Evolutionary conservation across 805 yeast genomes (phyloP).

Genomic region (Candida pseudoglaebosa): DNA sequence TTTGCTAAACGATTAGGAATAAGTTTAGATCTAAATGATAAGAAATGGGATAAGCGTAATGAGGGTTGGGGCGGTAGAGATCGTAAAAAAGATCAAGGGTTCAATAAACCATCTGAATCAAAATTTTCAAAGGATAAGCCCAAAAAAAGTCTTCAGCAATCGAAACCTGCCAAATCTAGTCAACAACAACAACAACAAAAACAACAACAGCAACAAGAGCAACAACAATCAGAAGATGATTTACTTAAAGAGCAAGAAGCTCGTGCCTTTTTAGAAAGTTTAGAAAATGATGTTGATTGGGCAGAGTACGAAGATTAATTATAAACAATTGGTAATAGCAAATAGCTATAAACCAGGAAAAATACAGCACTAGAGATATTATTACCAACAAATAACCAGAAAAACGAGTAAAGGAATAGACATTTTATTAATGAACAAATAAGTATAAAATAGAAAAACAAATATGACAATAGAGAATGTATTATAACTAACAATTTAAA

Average conservation of each 20-base stretch:
- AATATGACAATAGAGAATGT: no score
- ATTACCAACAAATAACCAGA: no score
- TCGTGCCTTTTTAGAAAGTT: constrained; percentile 2
- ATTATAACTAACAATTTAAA: no score
- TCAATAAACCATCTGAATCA: neutral
- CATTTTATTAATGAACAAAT: no score
- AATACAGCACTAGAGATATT: no score
- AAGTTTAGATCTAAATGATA: neutral
- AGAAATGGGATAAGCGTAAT: neutral
- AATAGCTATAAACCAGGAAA: no score
- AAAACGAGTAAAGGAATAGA: no score
- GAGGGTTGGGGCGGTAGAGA: neutral
- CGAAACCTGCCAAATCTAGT: no score
- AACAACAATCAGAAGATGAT: constrained; percentile 2
- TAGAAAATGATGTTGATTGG: constrained; percentile 3
- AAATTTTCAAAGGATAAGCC: no score
- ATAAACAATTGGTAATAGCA: neutral
- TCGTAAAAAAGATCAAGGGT: neutral
- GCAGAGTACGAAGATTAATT: constrained; percentile 1
- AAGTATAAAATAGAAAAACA: no score
- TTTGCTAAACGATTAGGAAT: constrained; percentile 14
- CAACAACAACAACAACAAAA: neutral
- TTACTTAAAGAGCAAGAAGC: constrained; percentile 3
- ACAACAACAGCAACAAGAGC: no score
- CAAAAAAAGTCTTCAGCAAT: no score